Conservation (phyloP, 75 land plant genomes). For the Cunninghamia lanceolata region DNA sequence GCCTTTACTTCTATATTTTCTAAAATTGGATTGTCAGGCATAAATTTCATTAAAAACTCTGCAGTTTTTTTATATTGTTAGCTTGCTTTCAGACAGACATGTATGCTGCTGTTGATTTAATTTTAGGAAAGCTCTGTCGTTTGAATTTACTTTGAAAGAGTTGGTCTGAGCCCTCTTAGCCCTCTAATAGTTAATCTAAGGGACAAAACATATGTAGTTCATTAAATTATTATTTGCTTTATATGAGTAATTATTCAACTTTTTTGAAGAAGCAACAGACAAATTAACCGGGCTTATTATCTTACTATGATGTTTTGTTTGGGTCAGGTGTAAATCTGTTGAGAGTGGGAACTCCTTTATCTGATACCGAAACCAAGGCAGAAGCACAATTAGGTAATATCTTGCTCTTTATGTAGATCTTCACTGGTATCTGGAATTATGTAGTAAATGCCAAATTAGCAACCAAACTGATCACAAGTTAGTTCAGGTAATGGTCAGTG, state of each 20-base stretch:
- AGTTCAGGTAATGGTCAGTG: background rate
- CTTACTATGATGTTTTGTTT: background rate
- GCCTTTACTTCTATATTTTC: background rate
- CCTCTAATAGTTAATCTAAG: background rate
- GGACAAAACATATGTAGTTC: background rate
- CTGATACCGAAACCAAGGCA: background rate
- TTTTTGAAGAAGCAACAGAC: background rate
- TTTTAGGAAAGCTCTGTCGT: background rate
- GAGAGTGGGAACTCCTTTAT: background rate
- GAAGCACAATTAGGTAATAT: background rate
- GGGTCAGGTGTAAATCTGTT: constrained; percentile 1
- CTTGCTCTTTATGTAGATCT: background rate
- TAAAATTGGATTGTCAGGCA: background rate
- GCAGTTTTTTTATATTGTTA: background rate
- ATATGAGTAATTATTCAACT: background rate
- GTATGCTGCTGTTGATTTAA: background rate
- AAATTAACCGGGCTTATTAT: background rate
- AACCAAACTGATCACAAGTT: background rate
- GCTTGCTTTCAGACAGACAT: background rate
- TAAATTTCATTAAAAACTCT: background rate
- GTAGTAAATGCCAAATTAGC: background rate
- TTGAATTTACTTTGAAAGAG: background rate
- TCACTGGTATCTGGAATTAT: background rate
- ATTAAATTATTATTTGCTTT: background rate
- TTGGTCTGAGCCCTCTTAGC: background rate